Percentiles rank a stretch among this genome's conserved stretches.
These are phyloP conservation scores for Aureobasidium musti DNA, from an alignment of 2,329 filamentous ascomycete genomes.

Conservation along the genomic window DNA sequence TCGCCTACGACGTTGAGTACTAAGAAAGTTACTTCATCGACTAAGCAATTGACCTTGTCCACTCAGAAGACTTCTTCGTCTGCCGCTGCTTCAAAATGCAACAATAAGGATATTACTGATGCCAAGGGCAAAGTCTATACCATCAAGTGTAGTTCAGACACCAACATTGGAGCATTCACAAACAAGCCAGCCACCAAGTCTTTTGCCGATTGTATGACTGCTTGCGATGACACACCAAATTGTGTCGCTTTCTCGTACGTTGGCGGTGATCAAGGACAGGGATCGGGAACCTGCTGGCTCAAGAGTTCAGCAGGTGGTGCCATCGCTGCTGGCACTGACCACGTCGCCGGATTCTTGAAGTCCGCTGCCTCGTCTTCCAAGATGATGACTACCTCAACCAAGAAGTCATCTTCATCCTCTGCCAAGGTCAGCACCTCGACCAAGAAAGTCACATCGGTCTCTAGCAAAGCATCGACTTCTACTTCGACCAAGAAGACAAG, in stretches of 20 bases:
- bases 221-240: conserved; percentile 28
- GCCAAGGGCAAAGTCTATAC: conserved; percentile 29
- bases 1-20: conserved; percentile 20
- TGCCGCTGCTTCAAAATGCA: conserved; percentile 30
- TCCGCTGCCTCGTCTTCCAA: background rate
- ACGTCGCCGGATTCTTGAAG: conserved; percentile 27
- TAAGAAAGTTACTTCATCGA: conserved; percentile 3
- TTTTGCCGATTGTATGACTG: conserved; percentile 30
- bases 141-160: conserved; percentile 30
- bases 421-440: conserved; percentile 7
- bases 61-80: background rate
- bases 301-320: conserved; percentile 29
- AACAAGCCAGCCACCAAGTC: conserved; percentile 27
- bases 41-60: background rate
- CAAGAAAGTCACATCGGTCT: conserved; percentile 10
- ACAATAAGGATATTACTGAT: conserved; percentile 33
- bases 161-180: conserved; percentile 27
- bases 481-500: conserved; percentile 19
- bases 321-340: conserved; percentile 25
- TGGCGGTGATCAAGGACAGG: conserved; percentile 22
- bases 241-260: conserved; percentile 33
- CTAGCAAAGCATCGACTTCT: background rate
- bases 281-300: conserved; percentile 30
- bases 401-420: conserved; percentile 9
- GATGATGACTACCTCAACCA: conserved; percentile 8